These are phyloP conservation scores for Colletotrichum eremochloae DNA, from an alignment of 2,329 filamentous ascomycete genomes.

Conservation along the genomic window DNA sequence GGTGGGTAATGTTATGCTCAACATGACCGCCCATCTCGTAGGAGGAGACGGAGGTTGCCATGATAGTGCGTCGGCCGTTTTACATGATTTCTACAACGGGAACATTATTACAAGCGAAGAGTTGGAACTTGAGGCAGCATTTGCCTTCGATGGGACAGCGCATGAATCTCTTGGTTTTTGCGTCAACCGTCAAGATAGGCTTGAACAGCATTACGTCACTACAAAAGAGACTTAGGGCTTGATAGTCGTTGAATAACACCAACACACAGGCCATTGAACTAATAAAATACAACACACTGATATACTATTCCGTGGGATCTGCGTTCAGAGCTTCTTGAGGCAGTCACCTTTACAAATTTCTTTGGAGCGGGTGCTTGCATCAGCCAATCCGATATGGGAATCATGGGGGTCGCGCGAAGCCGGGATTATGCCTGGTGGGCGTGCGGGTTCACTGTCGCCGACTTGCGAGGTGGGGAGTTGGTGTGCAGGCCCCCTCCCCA, in stretches of 20 bases:
- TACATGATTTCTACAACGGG: neutral
- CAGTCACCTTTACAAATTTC: neutral
- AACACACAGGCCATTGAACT: neutral
- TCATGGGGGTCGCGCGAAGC: neutral
- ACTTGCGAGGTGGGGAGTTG: neutral
- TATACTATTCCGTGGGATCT: neutral
- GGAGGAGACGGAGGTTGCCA: neutral
- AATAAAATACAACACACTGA: neutral
- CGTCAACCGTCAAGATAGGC: neutral
- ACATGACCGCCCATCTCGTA: neutral
- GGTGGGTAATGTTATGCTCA: neutral
- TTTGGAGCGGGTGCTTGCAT: too few species aligned
- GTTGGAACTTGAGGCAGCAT: slow-evolving; percentile 9
- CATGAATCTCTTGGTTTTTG: neutral
- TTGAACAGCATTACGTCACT: slow-evolving; percentile 2
- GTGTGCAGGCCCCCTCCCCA: too few species aligned
- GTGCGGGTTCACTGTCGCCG: neutral
- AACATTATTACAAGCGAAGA: neutral
- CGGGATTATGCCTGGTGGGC: neutral
- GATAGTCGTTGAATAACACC: too few species aligned
- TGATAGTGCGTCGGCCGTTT: neutral
- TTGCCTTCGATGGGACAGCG: neutral
- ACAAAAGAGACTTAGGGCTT: neutral
- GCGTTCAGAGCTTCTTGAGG: too few species aligned
- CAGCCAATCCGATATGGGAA: too few species aligned